A percentile compares a stretch with the other conserved stretches of the same genome.
These are phyloP conservation scores for Viola odorata DNA, from an alignment of 345 rosid species.

Conservation along the genomic window DNA sequence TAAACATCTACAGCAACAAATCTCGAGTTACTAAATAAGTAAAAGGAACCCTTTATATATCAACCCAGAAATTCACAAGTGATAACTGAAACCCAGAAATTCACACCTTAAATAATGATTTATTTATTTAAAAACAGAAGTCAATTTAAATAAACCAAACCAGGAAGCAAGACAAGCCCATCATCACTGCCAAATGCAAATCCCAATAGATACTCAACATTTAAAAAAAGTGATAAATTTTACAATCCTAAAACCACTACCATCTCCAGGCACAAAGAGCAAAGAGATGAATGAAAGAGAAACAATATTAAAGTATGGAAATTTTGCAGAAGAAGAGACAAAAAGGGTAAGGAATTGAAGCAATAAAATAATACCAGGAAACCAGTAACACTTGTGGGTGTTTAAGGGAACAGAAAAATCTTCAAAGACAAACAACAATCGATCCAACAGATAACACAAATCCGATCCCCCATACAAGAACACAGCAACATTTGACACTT, in stretches of 20 bases:
- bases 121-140: neutral
- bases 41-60: neutral
- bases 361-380: slow-evolving; percentile 48
- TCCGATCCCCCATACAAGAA: slow-evolving; percentile 33
- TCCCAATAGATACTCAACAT: slow-evolving; percentile 19
- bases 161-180: slow-evolving; percentile 27
- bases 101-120: too few relatives aligned
- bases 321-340: slow-evolving; percentile 12
- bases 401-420: slow-evolving; percentile 44
- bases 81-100: too few relatives aligned
- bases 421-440: slow-evolving; percentile 35
- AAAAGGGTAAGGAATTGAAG: slow-evolving; percentile 15
- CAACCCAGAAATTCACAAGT: slow-evolving; percentile 8
- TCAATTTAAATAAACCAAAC: neutral
- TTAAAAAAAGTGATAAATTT: neutral
- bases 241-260: slow-evolving; percentile 20
- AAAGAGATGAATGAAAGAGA: slow-evolving; percentile 16
- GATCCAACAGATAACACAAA: slow-evolving; percentile 35
- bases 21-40: neutral
- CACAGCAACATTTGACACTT: slow-evolving; percentile 10
- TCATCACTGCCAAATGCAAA: slow-evolving; percentile 11
- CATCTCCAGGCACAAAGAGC: slow-evolving; percentile 10
- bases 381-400: slow-evolving; percentile 45
- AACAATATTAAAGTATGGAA: slow-evolving; percentile 10
- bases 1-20: slow-evolving; percentile 3